phyloP scores from a whole-genome alignment of 2,329 filamentous ascomycete genomes.

The Dryadomyces sulphureus region DNA sequence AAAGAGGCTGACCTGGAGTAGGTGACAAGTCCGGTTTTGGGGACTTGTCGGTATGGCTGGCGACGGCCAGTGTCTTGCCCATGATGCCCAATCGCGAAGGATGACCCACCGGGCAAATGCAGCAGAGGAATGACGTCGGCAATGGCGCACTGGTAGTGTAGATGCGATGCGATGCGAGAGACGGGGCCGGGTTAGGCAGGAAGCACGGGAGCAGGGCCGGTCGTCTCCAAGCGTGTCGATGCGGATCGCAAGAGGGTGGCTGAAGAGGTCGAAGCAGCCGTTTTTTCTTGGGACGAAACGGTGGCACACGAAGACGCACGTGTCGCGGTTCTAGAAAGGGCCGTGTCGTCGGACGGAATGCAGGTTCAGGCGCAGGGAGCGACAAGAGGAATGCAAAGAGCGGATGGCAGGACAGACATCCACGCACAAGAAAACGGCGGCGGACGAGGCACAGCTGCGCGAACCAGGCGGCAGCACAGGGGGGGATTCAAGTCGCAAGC shows the following conservation, averaged over 20 bases:
- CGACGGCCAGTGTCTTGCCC: conserved; percentile 27
- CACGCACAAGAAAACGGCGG: not conserved
- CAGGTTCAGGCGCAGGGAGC: not conserved
- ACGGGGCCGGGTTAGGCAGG: too few species aligned
- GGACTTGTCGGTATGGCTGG: conserved; percentile 29
- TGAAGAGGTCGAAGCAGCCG: not conserved
- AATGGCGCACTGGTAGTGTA: not conserved
- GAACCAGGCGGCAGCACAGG: not conserved
- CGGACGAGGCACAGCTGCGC: not conserved
- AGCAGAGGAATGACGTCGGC: not conserved
- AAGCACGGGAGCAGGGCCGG: too few species aligned
- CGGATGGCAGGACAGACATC: not conserved
- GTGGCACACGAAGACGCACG: not conserved
- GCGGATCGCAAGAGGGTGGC: not conserved
- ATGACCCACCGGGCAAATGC: not conserved
- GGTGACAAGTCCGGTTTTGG: conserved; percentile 27
- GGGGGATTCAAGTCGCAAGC: not conserved
- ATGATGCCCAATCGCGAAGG: conserved; percentile 21
- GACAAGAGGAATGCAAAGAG: not conserved
- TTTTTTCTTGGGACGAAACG: not conserved
- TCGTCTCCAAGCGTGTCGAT: not conserved
- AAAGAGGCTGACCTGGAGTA: conserved; percentile 26
- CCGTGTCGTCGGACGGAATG: not conserved
- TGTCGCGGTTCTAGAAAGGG: not conserved
- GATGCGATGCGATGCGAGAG: too few species aligned